A percentile compares a stretch with the other conserved stretches of the same genome.
Conservation (phyloP, 768 basidiomycete species). For the Suillus plorans region DNA sequence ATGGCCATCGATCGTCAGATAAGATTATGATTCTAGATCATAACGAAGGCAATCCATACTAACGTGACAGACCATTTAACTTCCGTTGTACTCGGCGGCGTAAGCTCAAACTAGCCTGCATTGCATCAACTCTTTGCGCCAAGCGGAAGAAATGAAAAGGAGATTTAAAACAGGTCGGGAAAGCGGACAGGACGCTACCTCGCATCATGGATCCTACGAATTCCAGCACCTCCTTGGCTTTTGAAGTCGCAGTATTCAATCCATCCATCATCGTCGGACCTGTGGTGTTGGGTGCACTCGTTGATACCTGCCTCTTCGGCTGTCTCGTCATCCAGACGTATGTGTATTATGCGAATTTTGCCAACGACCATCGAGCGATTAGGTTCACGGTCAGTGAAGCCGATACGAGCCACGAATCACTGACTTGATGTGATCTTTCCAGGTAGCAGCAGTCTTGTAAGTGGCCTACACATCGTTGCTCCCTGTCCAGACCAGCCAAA, state of each 20-base stretch:
- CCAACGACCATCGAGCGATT: slow-evolving; percentile 13
- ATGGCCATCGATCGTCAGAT: neutral
- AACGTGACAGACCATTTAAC: neutral
- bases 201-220: neutral
- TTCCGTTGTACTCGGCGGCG: neutral
- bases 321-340: slow-evolving; percentile 25
- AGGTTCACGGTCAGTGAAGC: slow-evolving; percentile 19
- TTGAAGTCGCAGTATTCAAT: neutral
- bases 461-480: neutral
- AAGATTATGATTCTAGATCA: no score
- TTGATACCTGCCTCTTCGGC: slow-evolving; percentile 24
- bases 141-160: neutral
- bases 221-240: neutral
- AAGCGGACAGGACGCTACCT: neutral
- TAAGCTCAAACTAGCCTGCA: neutral
- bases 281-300: slow-evolving; percentile 19
- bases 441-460: slow-evolving; percentile 9
- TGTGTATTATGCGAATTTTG: slow-evolving; percentile 25
- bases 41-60: no score
- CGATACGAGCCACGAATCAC: neutral
- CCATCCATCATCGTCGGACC: slow-evolving; percentile 20
- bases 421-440: neutral
- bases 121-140: neutral
- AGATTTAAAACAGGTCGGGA: neutral
- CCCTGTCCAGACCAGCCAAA: neutral